Conservation (phyloP, 306 rosid species). For the Vigna radiata region DNA sequence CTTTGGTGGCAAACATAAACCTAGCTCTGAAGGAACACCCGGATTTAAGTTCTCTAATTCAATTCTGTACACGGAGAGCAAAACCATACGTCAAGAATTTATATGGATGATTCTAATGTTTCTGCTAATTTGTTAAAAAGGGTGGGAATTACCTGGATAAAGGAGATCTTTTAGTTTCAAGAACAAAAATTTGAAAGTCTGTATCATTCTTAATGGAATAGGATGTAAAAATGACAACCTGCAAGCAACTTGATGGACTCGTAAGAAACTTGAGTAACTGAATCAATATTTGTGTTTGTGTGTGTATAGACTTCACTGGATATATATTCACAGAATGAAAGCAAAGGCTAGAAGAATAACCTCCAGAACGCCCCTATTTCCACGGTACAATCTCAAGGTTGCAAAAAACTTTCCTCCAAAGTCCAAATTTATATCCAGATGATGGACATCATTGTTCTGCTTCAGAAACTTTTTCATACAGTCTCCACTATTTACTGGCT, state of each 20-base stretch:
- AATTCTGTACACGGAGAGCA: constrained; percentile 60
- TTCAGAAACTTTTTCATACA: constrained; percentile 81
- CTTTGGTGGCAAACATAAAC: constrained; percentile 73
- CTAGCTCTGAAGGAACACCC: constrained; percentile 67
- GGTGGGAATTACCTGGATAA: constrained; percentile 63
- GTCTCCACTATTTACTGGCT: constrained; percentile 78
- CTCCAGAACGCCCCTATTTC: constrained; percentile 82
- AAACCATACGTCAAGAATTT: constrained; percentile 39
- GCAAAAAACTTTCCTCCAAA: constrained; percentile 77
- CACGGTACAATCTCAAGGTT: constrained; percentile 84
- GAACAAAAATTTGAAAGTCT: constrained; percentile 68
- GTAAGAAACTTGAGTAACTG: constrained; percentile 38
- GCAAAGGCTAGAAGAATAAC: constrained; percentile 53
- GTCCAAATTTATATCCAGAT: constrained; percentile 78
- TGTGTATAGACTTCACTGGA: constrained; percentile 30
- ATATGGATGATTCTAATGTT: constrained; percentile 25
- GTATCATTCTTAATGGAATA: constrained; percentile 82
- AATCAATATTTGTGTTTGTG: not conserved
- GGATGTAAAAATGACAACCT: constrained; percentile 87
- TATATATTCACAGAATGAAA: constrained; percentile 34
- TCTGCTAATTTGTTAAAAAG: constrained; percentile 30
- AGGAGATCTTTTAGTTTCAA: constrained; percentile 66
- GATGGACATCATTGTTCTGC: constrained; percentile 66
- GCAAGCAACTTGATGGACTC: constrained; percentile 51
- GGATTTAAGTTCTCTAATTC: constrained; percentile 58